phyloP scores from a whole-genome alignment of 345 rosid genomes.

The Hirschfeldia incana region DNA sequence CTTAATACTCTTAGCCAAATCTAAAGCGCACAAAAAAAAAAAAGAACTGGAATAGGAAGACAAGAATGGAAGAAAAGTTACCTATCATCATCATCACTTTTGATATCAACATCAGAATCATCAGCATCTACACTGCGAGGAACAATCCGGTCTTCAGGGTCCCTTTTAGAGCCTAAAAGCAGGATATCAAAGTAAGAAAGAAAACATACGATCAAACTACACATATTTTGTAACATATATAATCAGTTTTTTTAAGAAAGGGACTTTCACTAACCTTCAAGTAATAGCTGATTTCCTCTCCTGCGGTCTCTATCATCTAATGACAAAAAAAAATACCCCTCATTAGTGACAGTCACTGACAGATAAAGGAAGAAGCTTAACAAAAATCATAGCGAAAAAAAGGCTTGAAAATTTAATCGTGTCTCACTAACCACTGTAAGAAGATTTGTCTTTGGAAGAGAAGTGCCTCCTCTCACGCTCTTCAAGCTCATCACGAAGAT shows the following conservation, averaged over 20 bases:
- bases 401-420: not conserved
- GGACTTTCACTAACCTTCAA: constrained; percentile 53
- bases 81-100: constrained; percentile 69
- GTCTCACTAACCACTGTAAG: constrained; percentile 48
- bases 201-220: constrained; percentile 8
- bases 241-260: not conserved
- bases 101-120: constrained; percentile 86
- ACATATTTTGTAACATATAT: not conserved
- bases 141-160: constrained; percentile 72
- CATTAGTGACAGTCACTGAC: not conserved
- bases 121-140: constrained; percentile 93
- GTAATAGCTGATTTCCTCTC: constrained; percentile 68
- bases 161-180: constrained; percentile 66
- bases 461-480: constrained; percentile 51
- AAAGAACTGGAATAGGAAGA: not conserved
- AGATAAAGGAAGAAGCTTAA: not conserved
- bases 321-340: not conserved
- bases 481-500: constrained; percentile 22
- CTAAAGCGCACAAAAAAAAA: not conserved
- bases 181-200: constrained; percentile 29
- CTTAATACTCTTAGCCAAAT: not conserved
- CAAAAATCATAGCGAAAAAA: not conserved
- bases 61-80: constrained; percentile 21
- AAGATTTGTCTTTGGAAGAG: constrained; percentile 79
- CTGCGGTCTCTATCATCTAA: constrained; percentile 90